Base-by-base conservation (phyloP, 805 yeast genomes). In the Schwanniomyces sp. region DNA sequence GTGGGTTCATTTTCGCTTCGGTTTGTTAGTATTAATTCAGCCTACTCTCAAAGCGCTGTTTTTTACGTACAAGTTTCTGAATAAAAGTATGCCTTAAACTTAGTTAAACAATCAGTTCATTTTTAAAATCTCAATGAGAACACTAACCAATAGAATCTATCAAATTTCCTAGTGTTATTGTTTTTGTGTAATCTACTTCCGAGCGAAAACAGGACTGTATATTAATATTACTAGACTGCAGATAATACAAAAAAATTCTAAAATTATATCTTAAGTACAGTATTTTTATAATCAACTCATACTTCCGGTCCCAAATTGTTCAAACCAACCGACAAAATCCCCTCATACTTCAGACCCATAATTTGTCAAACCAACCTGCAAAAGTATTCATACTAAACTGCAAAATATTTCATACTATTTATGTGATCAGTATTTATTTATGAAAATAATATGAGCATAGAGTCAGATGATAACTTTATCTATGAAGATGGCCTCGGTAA, bases 1-100 rank as follows among this genome's bases (percentile, higher is more conserved):
- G 77, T 49, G 78, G 78, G 66, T 73, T 67, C 75, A 71, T 70
- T 29, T 48, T 43, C 46, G 47, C 44, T 44, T 32, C 10, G 4
- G 8, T 14, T 16, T 14, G 36, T 32, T 32, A 32, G 21, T 32
- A 32, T 18, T 3, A 29, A 36, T 16, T 26, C 10, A 21, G n/a
- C 6, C 21, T 37, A 21, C 10, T 21, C 12, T 10, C 6, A 37
- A 21, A 18, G 8, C 18, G 8, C n/a, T 10, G 21, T 4, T 8
- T 7, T 3, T 17, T 4, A 32, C 36, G 14, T 32, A 32, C 36
- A 32, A 32, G 36, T 32, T 30, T 32, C 36, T 32, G 21, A 32
- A 32, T 32, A 32, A 16, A 12, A 32, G 11, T 32, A 32, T 17
- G 17, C 36, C 36, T 32, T 32, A 32, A 16, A 32, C 36, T 32